A percentile compares a stretch with the other conserved stretches of the same genome.
Evolutionary conservation across 1,139 yeast species (phyloP).

Genomic region (Yamadazyma taylorii): DNA sequence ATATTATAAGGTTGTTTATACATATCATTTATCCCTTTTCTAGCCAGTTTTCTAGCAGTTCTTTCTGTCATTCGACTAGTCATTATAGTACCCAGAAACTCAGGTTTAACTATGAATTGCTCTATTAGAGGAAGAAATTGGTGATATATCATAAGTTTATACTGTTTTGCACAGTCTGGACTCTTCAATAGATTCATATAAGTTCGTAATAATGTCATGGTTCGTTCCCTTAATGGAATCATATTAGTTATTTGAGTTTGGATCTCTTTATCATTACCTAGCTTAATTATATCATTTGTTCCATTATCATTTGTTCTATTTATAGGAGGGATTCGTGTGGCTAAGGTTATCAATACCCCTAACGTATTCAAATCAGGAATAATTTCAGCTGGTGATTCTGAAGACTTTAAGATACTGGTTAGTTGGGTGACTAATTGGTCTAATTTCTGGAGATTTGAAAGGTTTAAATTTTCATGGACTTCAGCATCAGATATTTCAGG

Average conservation of each 20-base stretch:
- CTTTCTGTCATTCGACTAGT: conserved; percentile 3
- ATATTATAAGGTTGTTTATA: neutral
- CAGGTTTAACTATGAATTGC: conserved; percentile 1
- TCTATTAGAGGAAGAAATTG: neutral
- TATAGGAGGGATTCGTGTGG: conserved; percentile 25
- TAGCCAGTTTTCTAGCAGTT: conserved; percentile 5
- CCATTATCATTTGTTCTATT: conserved; percentile 27
- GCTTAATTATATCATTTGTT: conserved; percentile 20
- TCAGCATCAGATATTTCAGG: conserved; percentile 11
- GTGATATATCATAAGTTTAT: neutral
- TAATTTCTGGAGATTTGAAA: conserved; percentile 28
- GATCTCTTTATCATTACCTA: conserved; percentile 19
- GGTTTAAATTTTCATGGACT: conserved; percentile 17
- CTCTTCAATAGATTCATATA: conserved; percentile 11
- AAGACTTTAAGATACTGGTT: conserved; percentile 19
- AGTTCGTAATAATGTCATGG: conserved; percentile 17
- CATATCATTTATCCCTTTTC: neutral
- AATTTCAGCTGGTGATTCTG: neutral
- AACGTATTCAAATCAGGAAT: conserved; percentile 21
- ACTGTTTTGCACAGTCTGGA: neutral
- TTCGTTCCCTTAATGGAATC: conserved; percentile 24
- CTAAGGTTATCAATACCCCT: conserved; percentile 32
- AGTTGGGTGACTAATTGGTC: conserved; percentile 31
- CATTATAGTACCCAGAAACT: neutral
- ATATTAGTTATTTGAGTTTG: conserved; percentile 22